A percentile compares a stretch with the other conserved stretches of the same genome.
These are phyloP conservation scores for Leptodontidium sp. DNA, from an alignment of 2,329 filamentous ascomycete genomes.

Conservation along the genomic window DNA sequence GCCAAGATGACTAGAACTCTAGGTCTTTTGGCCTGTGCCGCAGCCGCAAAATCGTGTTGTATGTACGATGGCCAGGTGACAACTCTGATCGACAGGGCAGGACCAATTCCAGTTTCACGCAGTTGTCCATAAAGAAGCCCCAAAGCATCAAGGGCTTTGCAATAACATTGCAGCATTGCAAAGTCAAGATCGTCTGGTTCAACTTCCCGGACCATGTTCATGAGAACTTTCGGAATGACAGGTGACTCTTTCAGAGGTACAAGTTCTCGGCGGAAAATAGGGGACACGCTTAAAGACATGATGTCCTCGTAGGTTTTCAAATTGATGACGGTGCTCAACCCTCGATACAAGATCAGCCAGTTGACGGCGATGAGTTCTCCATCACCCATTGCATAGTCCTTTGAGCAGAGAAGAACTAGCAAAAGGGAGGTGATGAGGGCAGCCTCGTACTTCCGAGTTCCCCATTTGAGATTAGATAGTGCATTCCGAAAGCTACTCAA, in stretches of 20 bases:
- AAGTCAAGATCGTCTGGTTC: conserved; percentile 40
- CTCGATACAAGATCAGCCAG: conserved; percentile 42
- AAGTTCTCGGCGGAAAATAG: conserved; percentile 40
- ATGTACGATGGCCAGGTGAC: conserved; percentile 40
- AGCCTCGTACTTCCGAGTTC: conserved; percentile 40
- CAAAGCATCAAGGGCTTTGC: conserved; percentile 39
- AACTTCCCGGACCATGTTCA: conserved; percentile 40
- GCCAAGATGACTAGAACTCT: conserved; percentile 35
- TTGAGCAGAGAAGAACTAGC: conserved; percentile 39
- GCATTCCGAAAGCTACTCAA: conserved; percentile 39
- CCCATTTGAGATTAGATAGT: conserved; percentile 29
- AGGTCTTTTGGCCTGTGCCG: conserved; percentile 29
- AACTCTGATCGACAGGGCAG: conserved; percentile 38
- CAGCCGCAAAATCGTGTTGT: conserved; percentile 29
- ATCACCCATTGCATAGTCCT: conserved; percentile 25
- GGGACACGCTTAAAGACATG: conserved; percentile 27
- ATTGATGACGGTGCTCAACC: conserved; percentile 34
- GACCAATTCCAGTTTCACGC: conserved; percentile 36
- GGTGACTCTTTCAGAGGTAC: conserved; percentile 33
- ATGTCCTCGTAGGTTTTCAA: conserved; percentile 23
- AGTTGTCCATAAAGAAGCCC: conserved; percentile 43
- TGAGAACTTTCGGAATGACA: conserved; percentile 37
- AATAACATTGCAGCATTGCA: conserved; percentile 37
- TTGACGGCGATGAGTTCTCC: conserved; percentile 40
- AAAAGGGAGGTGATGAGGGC: conserved; percentile 42